Percentiles rank a stretch among this genome's conserved stretches.
Evolutionary conservation across 257 asterid genomes (phyloP).

Genomic region (Plectranthus barbatus): DNA sequence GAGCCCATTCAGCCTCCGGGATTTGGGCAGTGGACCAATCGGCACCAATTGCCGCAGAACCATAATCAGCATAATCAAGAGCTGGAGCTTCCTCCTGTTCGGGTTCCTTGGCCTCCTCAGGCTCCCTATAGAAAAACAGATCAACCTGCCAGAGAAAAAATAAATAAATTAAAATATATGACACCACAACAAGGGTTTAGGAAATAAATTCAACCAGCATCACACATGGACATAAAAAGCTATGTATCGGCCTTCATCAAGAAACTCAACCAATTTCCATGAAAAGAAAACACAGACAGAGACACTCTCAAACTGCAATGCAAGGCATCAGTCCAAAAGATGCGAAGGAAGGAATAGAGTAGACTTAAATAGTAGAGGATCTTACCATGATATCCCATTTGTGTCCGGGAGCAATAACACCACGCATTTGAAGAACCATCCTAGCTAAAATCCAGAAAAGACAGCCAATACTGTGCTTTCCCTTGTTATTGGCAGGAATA

Average conservation of each 20-base stretch:
- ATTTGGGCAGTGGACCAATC: slow-evolving; percentile 43
- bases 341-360: background rate
- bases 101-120: slow-evolving; percentile 40
- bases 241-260: background rate
- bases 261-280: background rate
- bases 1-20: slow-evolving; percentile 35
- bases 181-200: background rate
- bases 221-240: background rate
- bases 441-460: slow-evolving; percentile 45
- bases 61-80: slow-evolving; percentile 29
- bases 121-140: slow-evolving; percentile 35
- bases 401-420: slow-evolving; percentile 32
- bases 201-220: background rate
- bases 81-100: slow-evolving; percentile 36
- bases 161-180: background rate
- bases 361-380: background rate
- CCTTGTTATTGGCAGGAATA: slow-evolving; percentile 50
- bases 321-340: no score
- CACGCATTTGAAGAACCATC: slow-evolving; percentile 51
- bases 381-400: slow-evolving; percentile 44
- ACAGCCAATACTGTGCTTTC: slow-evolving; percentile 47
- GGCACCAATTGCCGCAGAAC: slow-evolving; percentile 21
- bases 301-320: background rate
- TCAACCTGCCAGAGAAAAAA: slow-evolving; percentile 30
- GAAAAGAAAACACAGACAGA: background rate